phyloP scores from a whole-genome alignment of 2,329 filamentous ascomycete species.

The Ophiostoma himal-ulmi region DNA sequence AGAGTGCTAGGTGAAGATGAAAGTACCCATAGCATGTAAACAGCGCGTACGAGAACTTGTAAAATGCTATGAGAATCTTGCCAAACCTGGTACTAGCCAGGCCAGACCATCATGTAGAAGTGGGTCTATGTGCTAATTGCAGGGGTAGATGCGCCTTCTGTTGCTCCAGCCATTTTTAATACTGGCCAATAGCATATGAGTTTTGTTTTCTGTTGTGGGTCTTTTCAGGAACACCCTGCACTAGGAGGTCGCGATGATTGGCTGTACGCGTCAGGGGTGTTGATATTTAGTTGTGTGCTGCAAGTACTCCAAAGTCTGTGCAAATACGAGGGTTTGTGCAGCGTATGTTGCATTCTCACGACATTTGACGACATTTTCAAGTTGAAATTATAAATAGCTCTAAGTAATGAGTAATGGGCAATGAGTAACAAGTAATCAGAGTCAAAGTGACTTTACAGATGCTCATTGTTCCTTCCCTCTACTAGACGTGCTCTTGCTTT shows the following conservation, averaged over 20 bases:
- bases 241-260: not conserved
- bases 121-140: not conserved
- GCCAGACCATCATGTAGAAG: constrained; percentile 1
- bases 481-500: not conserved
- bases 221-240: constrained; percentile 13
- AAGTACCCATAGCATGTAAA: not conserved
- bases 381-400: not conserved
- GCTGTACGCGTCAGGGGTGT: not conserved
- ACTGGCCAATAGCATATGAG: not conserved
- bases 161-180: not conserved
- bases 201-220: not conserved
- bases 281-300: not conserved
- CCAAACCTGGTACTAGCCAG: not conserved
- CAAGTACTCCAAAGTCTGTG: not conserved
- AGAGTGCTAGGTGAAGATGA: not conserved
- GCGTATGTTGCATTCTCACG: constrained; percentile 4
- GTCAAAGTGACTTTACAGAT: not conserved
- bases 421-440: too few species aligned
- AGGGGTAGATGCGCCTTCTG: not conserved
- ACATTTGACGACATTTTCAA: not conserved
- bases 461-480: not conserved
- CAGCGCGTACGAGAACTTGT: not conserved
- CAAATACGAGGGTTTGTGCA: not conserved
- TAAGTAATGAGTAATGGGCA: not conserved
- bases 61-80: not conserved